These are phyloP conservation scores for Suaeda aralocaspica DNA, from an alignment of 148 eudicot species.

Conservation along the genomic window DNA sequence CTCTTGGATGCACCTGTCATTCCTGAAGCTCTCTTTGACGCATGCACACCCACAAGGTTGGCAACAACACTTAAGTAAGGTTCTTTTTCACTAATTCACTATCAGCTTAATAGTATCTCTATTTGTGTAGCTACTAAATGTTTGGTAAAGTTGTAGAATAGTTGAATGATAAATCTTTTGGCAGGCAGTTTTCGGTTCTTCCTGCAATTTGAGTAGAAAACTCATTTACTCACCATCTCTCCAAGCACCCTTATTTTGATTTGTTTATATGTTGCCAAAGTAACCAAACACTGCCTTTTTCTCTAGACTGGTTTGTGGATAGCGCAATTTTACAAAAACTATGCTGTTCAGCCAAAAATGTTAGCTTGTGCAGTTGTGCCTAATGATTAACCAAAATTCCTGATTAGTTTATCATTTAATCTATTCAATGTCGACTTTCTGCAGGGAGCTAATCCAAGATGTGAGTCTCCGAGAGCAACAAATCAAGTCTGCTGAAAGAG, in stretches of 20 bases:
- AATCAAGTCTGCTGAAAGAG: conserved; percentile 53
- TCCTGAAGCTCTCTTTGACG: conserved; percentile 84
- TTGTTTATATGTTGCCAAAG: background rate
- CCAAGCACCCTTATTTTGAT: too few relatives aligned
- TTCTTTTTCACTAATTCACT: background rate
- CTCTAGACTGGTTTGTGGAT: background rate
- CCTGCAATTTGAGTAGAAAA: background rate
- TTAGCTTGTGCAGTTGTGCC: too few relatives aligned
- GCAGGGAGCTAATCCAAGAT: conserved; percentile 58
- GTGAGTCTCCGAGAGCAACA: conserved; percentile 50
- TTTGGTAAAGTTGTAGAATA: background rate
- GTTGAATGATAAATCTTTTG: background rate
- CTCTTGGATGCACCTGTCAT: conserved; percentile 61
- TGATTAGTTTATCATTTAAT: background rate
- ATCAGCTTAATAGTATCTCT: background rate
- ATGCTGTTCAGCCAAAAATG: too few relatives aligned
- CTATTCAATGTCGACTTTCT: background rate
- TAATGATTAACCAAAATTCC: too few relatives aligned
- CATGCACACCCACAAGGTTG: conserved; percentile 62
- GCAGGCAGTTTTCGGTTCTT: background rate
- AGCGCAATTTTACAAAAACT: too few relatives aligned
- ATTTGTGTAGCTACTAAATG: background rate
- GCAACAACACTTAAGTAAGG: conserved; percentile 59
- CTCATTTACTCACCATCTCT: too few relatives aligned
- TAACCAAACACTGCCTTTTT: background rate